Conservation (phyloP, 139 green algal species). For the Haematococcus lacustris region DNA sequence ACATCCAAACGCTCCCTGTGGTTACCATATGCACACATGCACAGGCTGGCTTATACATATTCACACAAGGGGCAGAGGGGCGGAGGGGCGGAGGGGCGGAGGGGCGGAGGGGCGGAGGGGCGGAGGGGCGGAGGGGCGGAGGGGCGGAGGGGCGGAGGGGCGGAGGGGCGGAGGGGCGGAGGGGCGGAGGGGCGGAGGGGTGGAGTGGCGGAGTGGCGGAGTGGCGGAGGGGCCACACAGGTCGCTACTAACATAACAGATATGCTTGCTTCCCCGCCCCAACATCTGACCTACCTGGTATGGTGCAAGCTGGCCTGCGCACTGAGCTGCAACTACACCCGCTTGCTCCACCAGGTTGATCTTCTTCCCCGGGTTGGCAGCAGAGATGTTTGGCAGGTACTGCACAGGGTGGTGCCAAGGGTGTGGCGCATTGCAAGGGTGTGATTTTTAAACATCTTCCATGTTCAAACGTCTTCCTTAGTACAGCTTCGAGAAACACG, state of each 20-base stretch:
- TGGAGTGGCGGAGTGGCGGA: too few relatives aligned
- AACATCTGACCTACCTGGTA: too few relatives aligned
- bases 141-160: too few relatives aligned
- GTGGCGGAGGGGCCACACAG: too few relatives aligned
- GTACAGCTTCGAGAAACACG: not conserved
- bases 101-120: too few relatives aligned
- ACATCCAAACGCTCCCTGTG: conserved; percentile 19
- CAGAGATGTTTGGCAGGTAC: conserved; percentile 29
- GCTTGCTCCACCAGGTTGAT: conserved; percentile 54
- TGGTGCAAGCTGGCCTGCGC: not conserved
- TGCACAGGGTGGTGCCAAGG: conserved; percentile 2
- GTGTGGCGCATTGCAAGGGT: not conserved
- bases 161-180: too few relatives aligned
- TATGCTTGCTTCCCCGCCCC: too few relatives aligned
- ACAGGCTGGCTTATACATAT: not conserved
- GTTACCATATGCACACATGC: not conserved
- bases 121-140: too few relatives aligned
- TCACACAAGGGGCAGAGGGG: too few relatives aligned
- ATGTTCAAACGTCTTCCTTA: not conserved
- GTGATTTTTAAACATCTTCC: not conserved
- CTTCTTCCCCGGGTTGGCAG: conserved; percentile 48
- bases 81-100: too few relatives aligned
- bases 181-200: too few relatives aligned
- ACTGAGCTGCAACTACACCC: not conserved
- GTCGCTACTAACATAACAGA: not conserved